phyloP scores from a whole-genome alignment of 1,284 basidiomycete species.

The Apiotrichum brassicae region DNA sequence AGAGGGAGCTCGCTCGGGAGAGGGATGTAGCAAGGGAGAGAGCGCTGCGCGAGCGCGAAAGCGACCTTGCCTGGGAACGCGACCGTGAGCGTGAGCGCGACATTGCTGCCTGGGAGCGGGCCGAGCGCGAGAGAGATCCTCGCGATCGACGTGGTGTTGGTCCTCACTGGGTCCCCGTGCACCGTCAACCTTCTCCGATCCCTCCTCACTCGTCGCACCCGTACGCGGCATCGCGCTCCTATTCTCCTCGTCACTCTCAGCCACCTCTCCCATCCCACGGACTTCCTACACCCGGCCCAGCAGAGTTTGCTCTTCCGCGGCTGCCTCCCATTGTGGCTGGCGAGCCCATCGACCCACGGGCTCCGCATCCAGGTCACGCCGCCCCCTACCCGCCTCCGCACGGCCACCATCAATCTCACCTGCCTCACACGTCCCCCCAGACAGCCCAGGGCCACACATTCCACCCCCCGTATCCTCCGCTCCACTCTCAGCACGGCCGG shows the following conservation, averaged over 20 bases:
- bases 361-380: not conserved
- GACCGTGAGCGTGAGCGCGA: not conserved
- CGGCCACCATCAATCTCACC: not conserved
- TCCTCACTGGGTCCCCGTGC: not conserved
- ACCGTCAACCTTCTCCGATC: not conserved
- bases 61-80: not conserved
- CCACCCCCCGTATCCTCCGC: not conserved
- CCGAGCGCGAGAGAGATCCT: too few relatives aligned
- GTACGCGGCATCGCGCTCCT: not conserved
- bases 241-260: not conserved
- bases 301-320: slow-evolving; percentile 6
- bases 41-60: not conserved
- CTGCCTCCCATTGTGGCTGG: slow-evolving; percentile 13
- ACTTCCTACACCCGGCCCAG: not conserved
- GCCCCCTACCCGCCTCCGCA: slow-evolving; percentile 2
- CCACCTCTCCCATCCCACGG: not conserved
- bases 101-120: too few relatives aligned
- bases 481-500: not conserved
- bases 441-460: not conserved
- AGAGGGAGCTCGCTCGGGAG: not conserved
- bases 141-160: not conserved
- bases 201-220: not conserved
- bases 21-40: not conserved
- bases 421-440: not conserved
- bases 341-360: slow-evolving; percentile 2